Conservation (phyloP, 164 flowering plant species). For the Aristolochia fimbriata region DNA sequence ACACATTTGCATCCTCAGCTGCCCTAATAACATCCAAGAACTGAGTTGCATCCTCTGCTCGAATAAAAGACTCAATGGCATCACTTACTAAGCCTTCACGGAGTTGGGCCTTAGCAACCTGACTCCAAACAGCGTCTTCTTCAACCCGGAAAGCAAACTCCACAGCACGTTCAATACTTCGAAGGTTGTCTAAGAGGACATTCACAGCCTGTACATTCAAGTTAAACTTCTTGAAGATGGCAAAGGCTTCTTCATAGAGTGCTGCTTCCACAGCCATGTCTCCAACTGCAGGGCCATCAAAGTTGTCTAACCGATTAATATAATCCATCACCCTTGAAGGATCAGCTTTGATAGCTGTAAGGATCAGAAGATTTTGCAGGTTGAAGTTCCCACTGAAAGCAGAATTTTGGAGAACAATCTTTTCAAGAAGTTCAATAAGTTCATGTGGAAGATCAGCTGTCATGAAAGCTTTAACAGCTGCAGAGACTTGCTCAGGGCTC, state of each 20-base stretch:
- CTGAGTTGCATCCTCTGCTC: conserved; percentile 94
- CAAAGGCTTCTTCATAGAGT: conserved; percentile 90
- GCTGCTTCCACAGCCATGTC: conserved; percentile 98
- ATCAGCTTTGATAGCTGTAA: conserved; percentile 97
- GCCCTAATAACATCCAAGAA: conserved; percentile 89
- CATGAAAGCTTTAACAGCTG: conserved; percentile 99
- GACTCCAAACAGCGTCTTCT: conserved; percentile 99
- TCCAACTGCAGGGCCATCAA: conserved; percentile 99
- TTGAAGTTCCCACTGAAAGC: conserved; percentile 99
- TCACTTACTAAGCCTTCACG: conserved; percentile 92
- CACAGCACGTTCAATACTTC: conserved; percentile 86
- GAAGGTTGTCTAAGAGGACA: conserved; percentile 84
- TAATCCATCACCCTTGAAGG: conserved; percentile 98
- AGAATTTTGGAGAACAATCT: conserved; percentile 97
- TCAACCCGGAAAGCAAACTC: conserved; percentile 99
- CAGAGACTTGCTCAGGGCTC: conserved; percentile 99
- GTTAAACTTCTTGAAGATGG: conserved; percentile 96
- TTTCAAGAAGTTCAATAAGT: conserved; percentile 94
- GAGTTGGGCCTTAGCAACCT: conserved; percentile 97
- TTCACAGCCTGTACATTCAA: conserved; percentile 97
- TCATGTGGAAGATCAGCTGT: conserved; percentile 99
- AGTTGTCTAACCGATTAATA: conserved; percentile 86
- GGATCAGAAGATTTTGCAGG: conserved; percentile 82
- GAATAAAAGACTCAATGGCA: conserved; percentile 97
- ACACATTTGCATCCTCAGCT: conserved; percentile 79